A percentile compares a stretch with the other conserved stretches of the same genome.
phyloP scores from a whole-genome alignment of 805 yeast genomes.

The Candida succiphila region DNA sequence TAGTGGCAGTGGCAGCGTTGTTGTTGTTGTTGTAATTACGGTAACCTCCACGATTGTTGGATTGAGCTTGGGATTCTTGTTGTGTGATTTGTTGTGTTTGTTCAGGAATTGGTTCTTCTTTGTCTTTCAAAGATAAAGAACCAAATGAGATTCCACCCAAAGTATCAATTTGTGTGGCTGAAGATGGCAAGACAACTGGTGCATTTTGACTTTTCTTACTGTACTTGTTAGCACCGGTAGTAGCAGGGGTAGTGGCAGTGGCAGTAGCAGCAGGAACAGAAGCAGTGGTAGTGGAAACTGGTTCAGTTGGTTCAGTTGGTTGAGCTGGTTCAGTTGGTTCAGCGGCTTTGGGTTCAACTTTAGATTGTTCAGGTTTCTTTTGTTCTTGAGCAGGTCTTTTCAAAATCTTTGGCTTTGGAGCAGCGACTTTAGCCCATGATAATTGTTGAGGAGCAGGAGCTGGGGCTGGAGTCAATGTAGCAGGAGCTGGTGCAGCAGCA shows the following conservation, averaged over 20 bases:
- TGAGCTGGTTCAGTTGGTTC: slow-evolving; percentile 4
- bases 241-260: slow-evolving; percentile 1
- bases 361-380: slow-evolving; percentile 8
- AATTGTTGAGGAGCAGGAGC: slow-evolving; percentile 9
- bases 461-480: slow-evolving; percentile 8
- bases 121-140: slow-evolving; percentile 39
- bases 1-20: not conserved
- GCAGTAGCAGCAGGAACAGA: slow-evolving; percentile 1
- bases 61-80: slow-evolving; percentile 9
- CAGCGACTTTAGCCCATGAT: slow-evolving; percentile 16
- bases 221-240: slow-evolving; percentile 1
- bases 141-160: slow-evolving; percentile 48
- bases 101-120: slow-evolving; percentile 20
- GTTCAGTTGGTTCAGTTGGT: slow-evolving; percentile 5
- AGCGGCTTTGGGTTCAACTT: slow-evolving; percentile 4
- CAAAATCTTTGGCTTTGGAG: slow-evolving; percentile 13
- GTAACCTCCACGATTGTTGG: slow-evolving; percentile 13
- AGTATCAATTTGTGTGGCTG: slow-evolving; percentile 31
- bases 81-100: slow-evolving; percentile 12
- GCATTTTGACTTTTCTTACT: slow-evolving; percentile 10
- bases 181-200: slow-evolving; percentile 36
- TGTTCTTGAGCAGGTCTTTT: slow-evolving; percentile 11
- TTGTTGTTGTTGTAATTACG: slow-evolving; percentile 14
- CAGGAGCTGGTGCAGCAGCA: not conserved
- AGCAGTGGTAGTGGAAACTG: not conserved